Evolutionary conservation across 108 stramenopile genomes (phyloP), one percentile per base, ranked within the genome.

Genomic region (Nitzschia palea): DNA sequence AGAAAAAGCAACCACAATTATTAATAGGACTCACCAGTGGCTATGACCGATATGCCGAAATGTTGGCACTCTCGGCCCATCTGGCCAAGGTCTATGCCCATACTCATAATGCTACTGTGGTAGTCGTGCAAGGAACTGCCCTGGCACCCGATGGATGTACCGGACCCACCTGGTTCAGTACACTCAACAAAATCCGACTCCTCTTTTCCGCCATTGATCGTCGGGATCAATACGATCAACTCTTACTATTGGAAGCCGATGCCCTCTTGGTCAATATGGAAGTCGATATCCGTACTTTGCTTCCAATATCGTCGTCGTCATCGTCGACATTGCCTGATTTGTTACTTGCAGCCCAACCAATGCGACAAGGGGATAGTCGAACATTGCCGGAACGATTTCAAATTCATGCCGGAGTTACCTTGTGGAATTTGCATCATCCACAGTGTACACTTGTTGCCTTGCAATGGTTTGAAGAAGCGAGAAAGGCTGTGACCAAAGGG

Each of bases 351-450:
- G 26, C 61, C 42, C 18, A 36, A 55, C 47, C 48, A 28, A 27
- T 54, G 27, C 47, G 37, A 60, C 29, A 45, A 37, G 51, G 51
- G 2, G 64, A 51, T 3, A 48, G 47, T 48, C 47, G 4, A 10
- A 43, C 36, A n/a, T 40, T 1, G 1, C 37, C 36, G 0, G 20
- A n/a, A 60, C 5, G 17, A 40, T 42, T 37, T 22, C n/a, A 50
- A 20, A 55, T 69, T 30, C 2, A 45, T 42, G 25, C 70, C 22
- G 53, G 70, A 30, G 50, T 55, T 1, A 62, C 61, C 32, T 62
- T 71, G 29, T 71, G 70, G 70, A 71, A 71, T 44, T 44, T 71
- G 43, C 31, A 71, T 6, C 70, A 71, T 55, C 70, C 51, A 17
- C 33, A 50, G 15, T 55, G 34, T 29, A 33, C 10, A 14, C 4